Base-by-base conservation (phyloP, 495 filamentous ascomycete genomes). In the Hypoxylon fuscum region DNA sequence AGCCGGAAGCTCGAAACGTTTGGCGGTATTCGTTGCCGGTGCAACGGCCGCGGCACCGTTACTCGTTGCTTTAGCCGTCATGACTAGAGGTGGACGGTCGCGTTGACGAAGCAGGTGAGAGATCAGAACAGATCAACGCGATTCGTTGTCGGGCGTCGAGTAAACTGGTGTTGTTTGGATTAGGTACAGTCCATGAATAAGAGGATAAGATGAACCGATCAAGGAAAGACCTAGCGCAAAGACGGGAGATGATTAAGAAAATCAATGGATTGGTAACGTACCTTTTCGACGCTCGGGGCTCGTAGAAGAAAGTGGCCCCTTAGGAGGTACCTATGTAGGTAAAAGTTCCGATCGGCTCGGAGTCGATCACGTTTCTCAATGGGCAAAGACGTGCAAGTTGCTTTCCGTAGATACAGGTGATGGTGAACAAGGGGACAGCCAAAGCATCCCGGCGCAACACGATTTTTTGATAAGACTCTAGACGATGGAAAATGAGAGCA, bases 1-100 rank as follows among this genome's bases (percentile, higher is more conserved):
- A 14, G 75, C 77, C 18, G 81, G 83, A 18, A 84, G 79, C 68
- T 83, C 77, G 60, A 85, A 84, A 57, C 77, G 76, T 60, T 77
- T 79, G 41, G 69, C 56, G 54, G 70, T 38, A 31, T 66, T 29
- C 1, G 68, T 41, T 40, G 56, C 37, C 35, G 66, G 18, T 37
- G 59, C 40, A 42, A 53, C 60, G 51, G 62, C 40, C 5, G 47
- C 54, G 32, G 54, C 54, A 45, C 68, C 62, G 47, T 64, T 63
- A 41, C 49, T 55, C 37, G 61, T 17, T 12, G 62, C 44, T 38
- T 65, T 64, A 23, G 55, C 57, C 25, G 70, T 10, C 70, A 71
- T 71, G 59, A 25, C 44, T 32, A 32, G 59, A 52, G 29, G 22
- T 40, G 14, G n/a, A 40, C n/a, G 40, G 29, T 41, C 22, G 45